phyloP scores from a whole-genome alignment of 495 filamentous ascomycete species.

The Rhypophila decipiens region DNA sequence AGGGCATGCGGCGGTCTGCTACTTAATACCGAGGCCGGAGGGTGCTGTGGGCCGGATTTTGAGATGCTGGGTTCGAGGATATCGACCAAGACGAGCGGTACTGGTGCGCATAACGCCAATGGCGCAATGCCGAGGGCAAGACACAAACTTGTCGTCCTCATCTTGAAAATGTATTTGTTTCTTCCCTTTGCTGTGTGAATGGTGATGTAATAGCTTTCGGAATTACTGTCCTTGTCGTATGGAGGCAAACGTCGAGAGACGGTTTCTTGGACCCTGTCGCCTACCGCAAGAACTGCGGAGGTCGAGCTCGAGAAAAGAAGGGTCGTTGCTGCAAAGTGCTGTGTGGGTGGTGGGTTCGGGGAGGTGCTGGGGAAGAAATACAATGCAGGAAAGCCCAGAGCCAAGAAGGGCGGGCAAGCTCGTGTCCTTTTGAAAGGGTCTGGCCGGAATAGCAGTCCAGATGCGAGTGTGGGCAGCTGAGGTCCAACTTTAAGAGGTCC shows the following conservation, averaged over 20 bases:
- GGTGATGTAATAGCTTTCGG: too few species aligned
- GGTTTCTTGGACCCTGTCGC: too few species aligned
- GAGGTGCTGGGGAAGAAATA: too few species aligned
- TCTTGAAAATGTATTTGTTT: conserved; percentile 10
- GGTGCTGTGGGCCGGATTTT: not conserved
- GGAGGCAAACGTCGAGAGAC: too few species aligned
- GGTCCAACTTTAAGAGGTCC: not conserved
- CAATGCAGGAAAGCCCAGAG: not conserved
- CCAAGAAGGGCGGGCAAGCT: not conserved
- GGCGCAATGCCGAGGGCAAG: conserved; percentile 13
- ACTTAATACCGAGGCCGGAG: not conserved
- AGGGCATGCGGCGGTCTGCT: not conserved
- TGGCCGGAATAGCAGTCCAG: not conserved
- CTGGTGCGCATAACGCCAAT: conserved; percentile 13
- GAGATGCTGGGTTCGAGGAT: conserved; percentile 2
- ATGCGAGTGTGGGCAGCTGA: too few species aligned
- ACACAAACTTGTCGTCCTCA: conserved; percentile 14
- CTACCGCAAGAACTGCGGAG: too few species aligned
- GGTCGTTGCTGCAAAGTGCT: too few species aligned
- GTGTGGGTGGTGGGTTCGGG: too few species aligned
- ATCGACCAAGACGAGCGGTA: not conserved
- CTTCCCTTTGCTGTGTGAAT: too few species aligned
- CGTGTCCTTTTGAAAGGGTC: too few species aligned
- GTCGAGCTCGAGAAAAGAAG: too few species aligned
- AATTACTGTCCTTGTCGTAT: too few species aligned